Evolutionary conservation across 768 basidiomycete species (phyloP), one percentile per base, ranked within the genome.

Genomic region (Trametes villosa): DNA sequence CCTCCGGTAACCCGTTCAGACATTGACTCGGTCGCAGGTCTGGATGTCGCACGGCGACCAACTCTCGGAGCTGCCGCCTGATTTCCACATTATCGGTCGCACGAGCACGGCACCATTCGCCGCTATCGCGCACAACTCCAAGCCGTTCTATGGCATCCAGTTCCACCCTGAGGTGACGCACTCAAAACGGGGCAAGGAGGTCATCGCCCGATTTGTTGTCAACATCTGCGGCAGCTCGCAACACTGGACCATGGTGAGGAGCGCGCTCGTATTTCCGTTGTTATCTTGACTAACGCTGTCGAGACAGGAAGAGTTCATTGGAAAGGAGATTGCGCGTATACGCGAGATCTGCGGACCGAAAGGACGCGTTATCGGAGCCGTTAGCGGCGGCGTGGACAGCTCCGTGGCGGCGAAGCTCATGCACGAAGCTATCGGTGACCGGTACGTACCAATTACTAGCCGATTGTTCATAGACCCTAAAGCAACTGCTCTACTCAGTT

Each of bases 11-110:
- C 15, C 13, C 15, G 29, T 31, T 18, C 18, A 15, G 9, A 27
- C 20, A 42, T 15, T 51, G 36, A 38, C 24, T 5, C 42, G 47
- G 40, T 36, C 55, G 4, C 63, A 98, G 96, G 96, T 98, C 50
- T 98, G 97, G 97, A 98, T 98, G 97, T 98, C 96, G 18, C 97
- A 99, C 72, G 95, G 96, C 12, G 97, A 98, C 75, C 94, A 96
- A 65, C 83, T 98, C 33, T 89, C 87, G 27, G 84, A 81, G 49
- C 83, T 90, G 2, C 97, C 96, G 17, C 76, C 86, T 0, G 79
- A 89, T 67, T 99, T 97, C 76, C 87, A 92, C 69, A 84, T 90
- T 65, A 92, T 98, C 66, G 96, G 94, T 8, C 82, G 83, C 47
- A 99, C 97, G 0, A 75, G 82, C 18, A 89, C 88, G 1, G 95